A percentile compares a stretch with the other conserved stretches of the same genome.
Evolutionary conservation across 2,329 filamentous ascomycete genomes (phyloP).

Genomic region (Parascedosporium putredinis): DNA sequence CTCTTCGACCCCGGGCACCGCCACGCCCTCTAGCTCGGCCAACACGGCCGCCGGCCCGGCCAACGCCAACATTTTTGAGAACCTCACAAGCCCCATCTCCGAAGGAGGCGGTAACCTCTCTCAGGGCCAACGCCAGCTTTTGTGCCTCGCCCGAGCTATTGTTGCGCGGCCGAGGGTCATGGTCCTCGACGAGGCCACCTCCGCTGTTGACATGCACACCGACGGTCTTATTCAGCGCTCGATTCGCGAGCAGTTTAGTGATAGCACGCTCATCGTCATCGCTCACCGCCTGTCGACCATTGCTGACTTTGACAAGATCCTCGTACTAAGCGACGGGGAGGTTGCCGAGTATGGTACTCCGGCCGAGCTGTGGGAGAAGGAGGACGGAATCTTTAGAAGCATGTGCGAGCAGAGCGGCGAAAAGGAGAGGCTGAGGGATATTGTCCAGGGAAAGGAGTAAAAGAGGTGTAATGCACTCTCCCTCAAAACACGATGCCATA

Average conservation of each 20-base stretch:
- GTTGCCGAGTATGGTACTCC: constrained; percentile 60
- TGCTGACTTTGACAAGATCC: constrained; percentile 64
- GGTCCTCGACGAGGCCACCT: constrained; percentile 72
- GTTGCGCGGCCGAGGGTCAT: constrained; percentile 64
- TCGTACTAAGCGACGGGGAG: constrained; percentile 58
- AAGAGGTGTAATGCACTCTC: background rate
- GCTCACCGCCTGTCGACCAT: constrained; percentile 68
- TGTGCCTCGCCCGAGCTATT: constrained; percentile 65
- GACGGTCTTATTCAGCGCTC: constrained; percentile 63
- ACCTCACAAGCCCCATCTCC: constrained; percentile 52
- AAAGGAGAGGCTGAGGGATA: constrained; percentile 38
- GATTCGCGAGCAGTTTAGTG: constrained; percentile 61
- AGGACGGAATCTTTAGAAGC: constrained; percentile 45
- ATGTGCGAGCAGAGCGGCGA: constrained; percentile 55
- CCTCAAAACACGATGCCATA: no score
- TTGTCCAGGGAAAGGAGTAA: constrained; percentile 26
- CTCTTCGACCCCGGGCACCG: constrained; percentile 31
- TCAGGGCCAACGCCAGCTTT: constrained; percentile 65
- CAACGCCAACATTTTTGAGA: constrained; percentile 57
- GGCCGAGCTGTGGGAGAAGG: constrained; percentile 46
- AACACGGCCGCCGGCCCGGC: constrained; percentile 18
- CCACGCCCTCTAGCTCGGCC: constrained; percentile 12
- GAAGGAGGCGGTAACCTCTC: constrained; percentile 67
- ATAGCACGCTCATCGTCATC: constrained; percentile 61
- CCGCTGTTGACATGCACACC: constrained; percentile 67